These are phyloP conservation scores for Globisporangium radiosum DNA, from an alignment of 352 stramenopile genomes.

Conservation along the genomic window DNA sequence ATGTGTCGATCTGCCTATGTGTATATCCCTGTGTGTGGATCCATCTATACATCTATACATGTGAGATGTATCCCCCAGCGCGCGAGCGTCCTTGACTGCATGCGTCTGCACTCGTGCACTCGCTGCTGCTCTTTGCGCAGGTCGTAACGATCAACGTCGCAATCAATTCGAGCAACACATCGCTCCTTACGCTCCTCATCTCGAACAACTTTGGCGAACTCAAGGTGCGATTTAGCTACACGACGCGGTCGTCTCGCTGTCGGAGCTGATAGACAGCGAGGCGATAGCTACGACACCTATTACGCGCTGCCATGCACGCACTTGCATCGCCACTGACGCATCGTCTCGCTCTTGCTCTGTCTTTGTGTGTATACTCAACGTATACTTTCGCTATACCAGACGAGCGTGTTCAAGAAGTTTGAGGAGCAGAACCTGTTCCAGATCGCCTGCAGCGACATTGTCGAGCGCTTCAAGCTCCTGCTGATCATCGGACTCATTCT, in stretches of 20 bases:
- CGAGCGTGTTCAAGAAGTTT: conserved; percentile 97
- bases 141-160: conserved; percentile 97
- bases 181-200: conserved; percentile 91
- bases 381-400: conserved; percentile 18
- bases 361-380: not conserved
- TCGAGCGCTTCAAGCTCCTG: conserved; percentile 97
- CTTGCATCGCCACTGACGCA: too few species aligned
- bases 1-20: too few species aligned
- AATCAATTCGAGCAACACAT: conserved; percentile 93
- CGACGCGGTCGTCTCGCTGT: too few species aligned
- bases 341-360: not conserved
- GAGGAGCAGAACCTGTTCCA: conserved; percentile 96
- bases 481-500: conserved; percentile 95
- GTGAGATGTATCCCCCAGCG: too few species aligned
- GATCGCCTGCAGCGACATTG: conserved; percentile 95
- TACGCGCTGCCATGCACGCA: too few species aligned
- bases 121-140: conserved; percentile 94
- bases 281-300: too few species aligned
- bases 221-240: conserved; percentile 51
- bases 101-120: conserved; percentile 74
- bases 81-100: conserved; percentile 15
- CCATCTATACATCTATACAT: too few species aligned
- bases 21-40: too few species aligned
- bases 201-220: conserved; percentile 99
- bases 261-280: too few species aligned